Conservation (phyloP, 192 early-diverging fungal species). For the Funneliformis mosseae region DNA sequence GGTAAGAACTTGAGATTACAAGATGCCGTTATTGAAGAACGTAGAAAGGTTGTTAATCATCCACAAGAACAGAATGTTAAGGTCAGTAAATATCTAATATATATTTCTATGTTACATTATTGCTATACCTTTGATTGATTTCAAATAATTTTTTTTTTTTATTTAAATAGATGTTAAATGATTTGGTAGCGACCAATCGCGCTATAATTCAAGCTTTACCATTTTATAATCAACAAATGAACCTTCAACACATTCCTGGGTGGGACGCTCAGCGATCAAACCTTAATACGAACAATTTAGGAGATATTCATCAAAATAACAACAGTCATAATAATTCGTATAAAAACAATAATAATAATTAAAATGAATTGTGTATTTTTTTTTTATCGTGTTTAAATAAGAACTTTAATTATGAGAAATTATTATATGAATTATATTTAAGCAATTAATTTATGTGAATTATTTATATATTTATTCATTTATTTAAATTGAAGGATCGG, state of each 20-base stretch:
- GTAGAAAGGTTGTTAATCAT: background rate
- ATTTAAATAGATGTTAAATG: background rate
- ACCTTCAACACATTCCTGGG: background rate
- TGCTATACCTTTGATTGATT: too few species aligned
- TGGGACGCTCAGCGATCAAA: background rate
- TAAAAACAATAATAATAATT: background rate
- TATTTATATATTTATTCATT: too few species aligned
- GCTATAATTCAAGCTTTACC: background rate
- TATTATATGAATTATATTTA: too few species aligned
- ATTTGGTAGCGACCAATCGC: background rate
- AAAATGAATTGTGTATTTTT: too few species aligned
- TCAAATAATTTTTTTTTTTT: background rate
- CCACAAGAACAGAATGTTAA: background rate
- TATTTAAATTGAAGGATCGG: too few species aligned
- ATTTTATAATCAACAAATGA: background rate
- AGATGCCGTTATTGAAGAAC: conserved; percentile 8
- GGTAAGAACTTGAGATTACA: conserved; percentile 8
- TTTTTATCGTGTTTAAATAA: background rate
- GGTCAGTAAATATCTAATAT: background rate
- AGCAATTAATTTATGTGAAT: too few species aligned
- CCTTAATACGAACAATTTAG: background rate
- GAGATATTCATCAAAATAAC: background rate
- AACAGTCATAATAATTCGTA: background rate
- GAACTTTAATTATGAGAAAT: background rate
- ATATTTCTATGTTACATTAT: background rate